Evolutionary conservation across 2,329 filamentous ascomycete species (phyloP), one percentile per base, ranked within the genome.

Genomic region (Pseudonectria buxi): DNA sequence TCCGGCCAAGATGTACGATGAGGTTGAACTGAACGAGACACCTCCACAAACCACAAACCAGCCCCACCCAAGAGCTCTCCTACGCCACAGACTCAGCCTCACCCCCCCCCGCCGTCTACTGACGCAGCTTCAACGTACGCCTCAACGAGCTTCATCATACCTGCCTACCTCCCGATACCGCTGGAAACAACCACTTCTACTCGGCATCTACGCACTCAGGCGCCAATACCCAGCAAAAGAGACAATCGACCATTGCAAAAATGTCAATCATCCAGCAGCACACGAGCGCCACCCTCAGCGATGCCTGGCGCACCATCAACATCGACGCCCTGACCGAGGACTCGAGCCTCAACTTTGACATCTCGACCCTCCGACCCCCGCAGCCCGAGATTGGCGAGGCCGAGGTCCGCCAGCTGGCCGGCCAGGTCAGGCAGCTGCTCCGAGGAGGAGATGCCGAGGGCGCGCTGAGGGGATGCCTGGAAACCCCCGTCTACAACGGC

Each of bases 301-400:
- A 82, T 50, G 73, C 75, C 56, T 82, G 78, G 78, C 86, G 89
- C 63, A 95, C 87, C 49, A 92, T 95, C 73, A 87, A 95, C 74
- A 83, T 95, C 62, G 89, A 95, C 61, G 81, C 83, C 50, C 76
- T 94, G 53, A 85, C 92, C 62, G 86, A 89, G 40, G 89, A 96
- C 64, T 92, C 87, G 53, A 78, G 85, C 48, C 69, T 78, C 64
- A 96, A 95, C 76, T 96, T 96, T 68, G 86, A 94, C 65, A 79
- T 86, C 45, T 76, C 82, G 40, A 86, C 87, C 13, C 78, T 96
- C 51, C 81, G 84, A 47, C 86, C 89, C 25, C 75, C 83, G 28
- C 79, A 79, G 41, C 73, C 83, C 47, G 81, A 89, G 50, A 75
- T 85, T 42, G 79, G 75, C 51, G 84, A 90, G 53, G 70, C 77